Evolutionary conservation across 225 moss, liverwort and hornwort genomes (phyloP), one percentile per base, ranked within the genome.

Genomic region (Bryum argenteum): DNA sequence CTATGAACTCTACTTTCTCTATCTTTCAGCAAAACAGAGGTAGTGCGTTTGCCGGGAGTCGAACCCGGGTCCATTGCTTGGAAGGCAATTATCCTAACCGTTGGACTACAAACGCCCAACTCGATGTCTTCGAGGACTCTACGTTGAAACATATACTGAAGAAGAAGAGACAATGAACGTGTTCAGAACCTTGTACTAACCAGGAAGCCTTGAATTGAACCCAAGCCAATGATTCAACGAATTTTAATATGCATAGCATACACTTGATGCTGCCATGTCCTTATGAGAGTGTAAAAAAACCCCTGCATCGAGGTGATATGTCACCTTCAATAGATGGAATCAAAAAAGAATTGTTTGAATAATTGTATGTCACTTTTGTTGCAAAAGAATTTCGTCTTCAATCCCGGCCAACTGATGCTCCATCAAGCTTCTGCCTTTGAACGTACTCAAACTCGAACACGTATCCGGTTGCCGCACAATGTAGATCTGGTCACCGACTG

Each of bases 1-100:
- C n/a, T n/a, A n/a, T n/a, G n/a, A n/a, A n/a, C n/a, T n/a, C n/a
- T n/a, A n/a, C n/a, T n/a, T n/a, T n/a, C n/a, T n/a, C n/a, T n/a
- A n/a, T n/a, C n/a, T n/a, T n/a, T n/a, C n/a, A n/a, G 11, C 44
- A 44, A 44, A 4, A 14, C 8, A 13, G 44, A n/a, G 2, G 44
- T 12, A 2, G 12, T 72, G 63, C 71, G 73, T 77, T 56, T 75
- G 85, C 84, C 87, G 86, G 86, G 86, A 84, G 71, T 81, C 78
- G 84, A 85, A 88, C 86, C 89, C 88, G 89, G 88, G 76, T 89
- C 91, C 86, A 88, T 89, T 91, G 84, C 87, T 86, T 89, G 90
- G 89, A 91, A 91, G 88, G 88, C 86, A 88, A 86, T 89, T 88
- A 93, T 91, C 87, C 91, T 89, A 85, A 91, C 94, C 90, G 84